These are phyloP conservation scores for Nicotiana tomentosiformis DNA, from an alignment of 257 asterid species.

Conservation along the genomic window DNA sequence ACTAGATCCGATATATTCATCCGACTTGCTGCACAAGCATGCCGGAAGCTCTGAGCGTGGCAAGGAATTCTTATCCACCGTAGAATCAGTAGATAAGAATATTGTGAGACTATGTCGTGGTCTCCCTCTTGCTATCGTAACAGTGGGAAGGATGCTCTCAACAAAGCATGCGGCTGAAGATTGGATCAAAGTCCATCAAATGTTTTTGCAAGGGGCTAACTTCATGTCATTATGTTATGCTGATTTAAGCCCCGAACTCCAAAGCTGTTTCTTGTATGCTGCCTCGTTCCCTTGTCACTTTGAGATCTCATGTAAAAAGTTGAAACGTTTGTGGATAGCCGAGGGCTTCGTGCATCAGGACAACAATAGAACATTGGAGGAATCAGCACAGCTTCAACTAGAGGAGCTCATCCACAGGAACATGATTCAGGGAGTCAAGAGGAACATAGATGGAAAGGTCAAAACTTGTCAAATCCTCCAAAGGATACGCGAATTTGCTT, in stretches of 20 bases:
- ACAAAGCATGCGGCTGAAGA: neutral
- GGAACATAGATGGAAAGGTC: neutral
- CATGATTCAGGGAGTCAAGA: neutral
- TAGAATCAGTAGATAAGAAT: neutral
- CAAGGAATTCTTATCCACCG: neutral
- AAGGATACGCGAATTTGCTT: neutral
- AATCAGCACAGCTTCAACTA: neutral
- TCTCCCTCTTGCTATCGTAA: neutral
- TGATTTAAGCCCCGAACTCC: neutral
- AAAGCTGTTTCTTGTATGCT: neutral
- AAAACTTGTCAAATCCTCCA: neutral
- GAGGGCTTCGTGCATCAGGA: neutral
- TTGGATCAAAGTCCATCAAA: neutral
- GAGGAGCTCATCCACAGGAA: neutral
- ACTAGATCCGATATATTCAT: neutral
- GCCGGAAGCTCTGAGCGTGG: neutral
- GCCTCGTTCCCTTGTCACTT: neutral
- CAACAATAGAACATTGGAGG: neutral
- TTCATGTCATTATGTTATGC: neutral
- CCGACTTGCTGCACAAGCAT: neutral
- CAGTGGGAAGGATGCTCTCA: conserved; percentile 1
- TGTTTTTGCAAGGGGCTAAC: neutral
- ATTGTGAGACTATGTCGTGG: neutral
- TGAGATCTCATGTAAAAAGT: neutral
- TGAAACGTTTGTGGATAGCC: neutral